Conservation (phyloP, 148 eudicot genomes). For the Pouteria glomerata region DNA sequence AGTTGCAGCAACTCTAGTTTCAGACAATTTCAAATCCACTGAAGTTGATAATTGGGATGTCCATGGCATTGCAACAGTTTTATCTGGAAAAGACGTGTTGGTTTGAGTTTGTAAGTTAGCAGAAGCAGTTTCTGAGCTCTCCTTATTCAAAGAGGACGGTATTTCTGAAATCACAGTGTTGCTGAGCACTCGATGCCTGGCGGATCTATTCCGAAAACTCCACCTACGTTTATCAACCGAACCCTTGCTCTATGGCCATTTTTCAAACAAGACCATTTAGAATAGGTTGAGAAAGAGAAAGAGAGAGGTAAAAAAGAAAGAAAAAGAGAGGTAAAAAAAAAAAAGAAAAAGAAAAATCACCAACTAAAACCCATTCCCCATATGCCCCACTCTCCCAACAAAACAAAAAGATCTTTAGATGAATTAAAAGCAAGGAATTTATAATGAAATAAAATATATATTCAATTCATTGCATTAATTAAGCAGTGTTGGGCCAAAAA, state of each 20-base stretch:
- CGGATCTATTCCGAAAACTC: slow-evolving; percentile 85
- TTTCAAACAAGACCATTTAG: slow-evolving; percentile 5
- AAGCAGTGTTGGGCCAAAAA: too few species aligned
- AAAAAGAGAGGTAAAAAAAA: not conserved
- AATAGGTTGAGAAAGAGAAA: slow-evolving; percentile 5
- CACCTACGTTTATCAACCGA: slow-evolving; percentile 71
- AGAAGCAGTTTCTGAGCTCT: slow-evolving; percentile 36
- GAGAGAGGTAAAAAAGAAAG: not conserved
- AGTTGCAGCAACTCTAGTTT: slow-evolving; percentile 23
- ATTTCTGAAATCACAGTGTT: slow-evolving; percentile 52
- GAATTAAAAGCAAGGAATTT: not conserved
- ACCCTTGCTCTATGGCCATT: slow-evolving; percentile 52
- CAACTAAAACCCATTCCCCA: not conserved
- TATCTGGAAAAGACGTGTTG: slow-evolving; percentile 32
- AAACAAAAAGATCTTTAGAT: not conserved
- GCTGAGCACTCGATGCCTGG: slow-evolving; percentile 66
- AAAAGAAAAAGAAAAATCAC: not conserved
- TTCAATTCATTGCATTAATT: too few species aligned
- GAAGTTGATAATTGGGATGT: slow-evolving; percentile 26
- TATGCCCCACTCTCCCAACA: not conserved
- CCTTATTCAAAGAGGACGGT: slow-evolving; percentile 48
- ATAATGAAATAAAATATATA: not conserved
- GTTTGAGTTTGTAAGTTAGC: slow-evolving; percentile 38
- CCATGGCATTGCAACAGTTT: slow-evolving; percentile 30
- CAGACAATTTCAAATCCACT: slow-evolving; percentile 27